Base-by-base conservation (phyloP, 495 filamentous ascomycete genomes). In the Hypoxylon lenormandii region DNA sequence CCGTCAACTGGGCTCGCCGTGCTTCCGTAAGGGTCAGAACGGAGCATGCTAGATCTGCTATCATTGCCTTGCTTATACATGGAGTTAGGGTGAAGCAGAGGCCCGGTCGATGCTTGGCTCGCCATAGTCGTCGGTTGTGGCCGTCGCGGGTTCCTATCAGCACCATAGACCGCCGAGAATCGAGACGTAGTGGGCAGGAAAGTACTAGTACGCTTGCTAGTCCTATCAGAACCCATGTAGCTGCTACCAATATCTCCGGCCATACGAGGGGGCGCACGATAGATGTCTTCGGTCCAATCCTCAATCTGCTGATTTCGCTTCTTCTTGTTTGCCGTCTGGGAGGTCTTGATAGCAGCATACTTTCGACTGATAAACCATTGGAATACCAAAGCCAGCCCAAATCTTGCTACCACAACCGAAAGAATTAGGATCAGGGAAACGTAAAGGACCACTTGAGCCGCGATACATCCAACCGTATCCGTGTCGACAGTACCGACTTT, bases 271-370 rank as follows among this genome's bases (percentile, higher is more conserved):
- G 92, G 92, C 10, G 93, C 90, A 23, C 92, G 89, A 72, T 98
- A 97, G 72, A 98, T 98, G 69, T 99, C 96, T 63, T 99, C 94
- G 11, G 88, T 90, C 96, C 96, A 99, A 67, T 97, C 94, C 78
- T 99, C 96, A 59, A 99, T 99, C 76, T 98, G 92, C 62, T 92
- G 89, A 57, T 94, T 89, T 45, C 96, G 87, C 75, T 91, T 89
- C 74, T 91, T 92, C 46, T 85, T 83, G 76, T 93, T 89, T 2
- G 90, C 84, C 4, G 83, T 81, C 60, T 86, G 83, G 10, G 89
- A 91, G 2, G 94, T 92, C 72, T 89, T 93, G 23, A 83, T 79
- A 0, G 95, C 91, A 7, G 89, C 94, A 74, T 92, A 94, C 26
- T 87, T 89, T 63, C 89, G 89, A 66, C 90, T 89, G 62, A 97